Percentiles rank a stretch among this genome's conserved stretches.
These are phyloP conservation scores for Rhizopogon parksii DNA, from an alignment of 1,284 basidiomycete species.

Conservation along the genomic window DNA sequence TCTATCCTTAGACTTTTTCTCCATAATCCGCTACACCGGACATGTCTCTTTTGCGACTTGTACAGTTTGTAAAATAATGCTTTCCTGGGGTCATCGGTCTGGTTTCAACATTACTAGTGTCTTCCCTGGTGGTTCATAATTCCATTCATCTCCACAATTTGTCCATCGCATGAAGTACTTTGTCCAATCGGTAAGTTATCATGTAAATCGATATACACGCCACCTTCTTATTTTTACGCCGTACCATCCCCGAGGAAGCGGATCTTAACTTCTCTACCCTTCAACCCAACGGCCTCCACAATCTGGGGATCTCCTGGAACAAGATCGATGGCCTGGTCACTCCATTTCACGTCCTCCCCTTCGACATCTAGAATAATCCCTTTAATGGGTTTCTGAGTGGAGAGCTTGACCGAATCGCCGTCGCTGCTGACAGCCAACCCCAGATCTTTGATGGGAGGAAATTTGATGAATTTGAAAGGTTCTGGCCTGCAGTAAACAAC, in stretches of 20 bases:
- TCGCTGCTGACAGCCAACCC: conserved; percentile 51
- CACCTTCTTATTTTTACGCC: conserved; percentile 36
- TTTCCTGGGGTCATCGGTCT: conserved; percentile 20
- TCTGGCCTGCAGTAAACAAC: conserved; percentile 56
- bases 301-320: conserved; percentile 76
- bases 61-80: conserved; percentile 27
- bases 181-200: not conserved
- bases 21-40: conserved; percentile 24
- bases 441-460: conserved; percentile 56
- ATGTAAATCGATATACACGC: not conserved
- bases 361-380: conserved; percentile 76
- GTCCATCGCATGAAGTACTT: not conserved
- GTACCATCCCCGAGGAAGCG: conserved; percentile 72
- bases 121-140: conserved; percentile 36
- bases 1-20: conserved; percentile 26
- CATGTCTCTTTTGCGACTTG: conserved; percentile 14
- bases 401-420: conserved; percentile 57
- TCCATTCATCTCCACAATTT: conserved; percentile 7
- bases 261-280: conserved; percentile 55
- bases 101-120: conserved; percentile 25
- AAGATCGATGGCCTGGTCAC: conserved; percentile 84
- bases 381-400: conserved; percentile 69
- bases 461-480: conserved; percentile 85
- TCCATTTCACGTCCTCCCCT: conserved; percentile 69
- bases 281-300: conserved; percentile 57